A percentile compares a stretch with the other conserved stretches of the same genome.
Conservation (phyloP, 495 filamentous ascomycete species). For the Penicilliopsis zonata region DNA sequence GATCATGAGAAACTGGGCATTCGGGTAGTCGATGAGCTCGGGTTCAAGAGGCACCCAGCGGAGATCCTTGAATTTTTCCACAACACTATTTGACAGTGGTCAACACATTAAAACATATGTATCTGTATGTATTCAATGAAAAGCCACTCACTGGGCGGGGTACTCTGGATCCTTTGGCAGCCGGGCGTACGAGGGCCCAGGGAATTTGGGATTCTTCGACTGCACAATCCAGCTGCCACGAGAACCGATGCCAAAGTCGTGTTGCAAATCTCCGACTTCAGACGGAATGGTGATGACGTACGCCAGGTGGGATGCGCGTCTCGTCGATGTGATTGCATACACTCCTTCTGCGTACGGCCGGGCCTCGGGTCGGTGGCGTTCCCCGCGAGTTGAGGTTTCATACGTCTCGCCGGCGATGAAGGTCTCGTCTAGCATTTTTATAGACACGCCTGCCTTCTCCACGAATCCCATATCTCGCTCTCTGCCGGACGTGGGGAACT, state of each 20-base stretch:
- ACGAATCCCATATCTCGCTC: slow-evolving; percentile 79
- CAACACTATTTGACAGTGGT: slow-evolving; percentile 29
- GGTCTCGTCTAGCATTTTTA: slow-evolving; percentile 60
- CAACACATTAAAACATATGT: slow-evolving; percentile 1
- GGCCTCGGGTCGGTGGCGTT: slow-evolving; percentile 58
- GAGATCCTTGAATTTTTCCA: slow-evolving; percentile 59
- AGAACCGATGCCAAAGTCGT: slow-evolving; percentile 57
- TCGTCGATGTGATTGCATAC: slow-evolving; percentile 69
- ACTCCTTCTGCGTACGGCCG: slow-evolving; percentile 74
- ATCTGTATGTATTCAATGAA: background rate
- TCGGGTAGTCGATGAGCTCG: slow-evolving; percentile 64
- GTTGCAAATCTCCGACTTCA: slow-evolving; percentile 59
- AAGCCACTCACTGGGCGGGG: slow-evolving; percentile 50
- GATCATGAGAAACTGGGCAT: slow-evolving; percentile 73
- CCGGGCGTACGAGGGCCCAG: slow-evolving; percentile 48
- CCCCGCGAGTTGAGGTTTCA: slow-evolving; percentile 63
- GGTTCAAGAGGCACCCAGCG: slow-evolving; percentile 67
- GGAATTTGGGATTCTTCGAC: slow-evolving; percentile 66
- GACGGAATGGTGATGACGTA: slow-evolving; percentile 76
- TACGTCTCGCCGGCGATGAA: slow-evolving; percentile 60
- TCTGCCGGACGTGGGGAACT: slow-evolving; percentile 54
- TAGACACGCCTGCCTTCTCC: slow-evolving; percentile 56
- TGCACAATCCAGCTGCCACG: slow-evolving; percentile 71
- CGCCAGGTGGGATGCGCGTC: slow-evolving; percentile 59
- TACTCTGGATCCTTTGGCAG: slow-evolving; percentile 60